Percentiles rank a stretch among this genome's conserved stretches.
Evolutionary conservation across 345 rosid species (phyloP).

Genomic region (Citrus reticulata): DNA sequence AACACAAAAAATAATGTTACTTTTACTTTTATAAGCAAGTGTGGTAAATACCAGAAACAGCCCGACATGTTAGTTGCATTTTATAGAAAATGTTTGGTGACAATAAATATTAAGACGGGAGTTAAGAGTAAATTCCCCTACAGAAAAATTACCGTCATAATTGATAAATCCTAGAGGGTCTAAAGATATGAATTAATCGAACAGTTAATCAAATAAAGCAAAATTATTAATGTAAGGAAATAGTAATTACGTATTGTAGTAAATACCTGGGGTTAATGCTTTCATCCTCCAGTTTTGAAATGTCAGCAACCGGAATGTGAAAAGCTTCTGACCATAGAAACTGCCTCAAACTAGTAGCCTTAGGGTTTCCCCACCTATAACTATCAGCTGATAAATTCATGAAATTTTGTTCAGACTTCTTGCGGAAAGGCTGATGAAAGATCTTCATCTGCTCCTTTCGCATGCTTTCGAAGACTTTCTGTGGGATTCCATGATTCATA

Average conservation of each 20-base stretch:
- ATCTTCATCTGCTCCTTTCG: slow-evolving; percentile 33
- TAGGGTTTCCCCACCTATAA: slow-evolving; percentile 81
- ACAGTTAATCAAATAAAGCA: too few species aligned
- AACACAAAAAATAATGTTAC: too few species aligned
- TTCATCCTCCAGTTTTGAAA: slow-evolving; percentile 26
- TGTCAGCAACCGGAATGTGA: slow-evolving; percentile 50
- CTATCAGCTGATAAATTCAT: slow-evolving; percentile 30
- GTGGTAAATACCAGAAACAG: not conserved
- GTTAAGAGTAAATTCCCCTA: not conserved
- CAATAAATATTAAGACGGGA: not conserved
- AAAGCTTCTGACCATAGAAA: slow-evolving; percentile 70
- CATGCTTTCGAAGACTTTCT: slow-evolving; percentile 38
- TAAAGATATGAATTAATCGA: too few species aligned
- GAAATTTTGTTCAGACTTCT: slow-evolving; percentile 29
- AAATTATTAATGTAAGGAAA: too few species aligned
- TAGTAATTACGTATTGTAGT: not conserved
- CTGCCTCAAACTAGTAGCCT: slow-evolving; percentile 53
- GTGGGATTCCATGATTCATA: slow-evolving; percentile 58
- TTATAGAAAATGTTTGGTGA: not conserved
- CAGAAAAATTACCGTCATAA: not conserved
- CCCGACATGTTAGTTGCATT: not conserved
- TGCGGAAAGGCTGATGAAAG: slow-evolving; percentile 48
- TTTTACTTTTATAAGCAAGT: too few species aligned
- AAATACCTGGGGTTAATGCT: slow-evolving; percentile 40
- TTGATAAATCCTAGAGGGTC: not conserved